Evolutionary conservation across 352 stramenopile genomes (phyloP).

Genomic region (Phytophthora meadii): DNA sequence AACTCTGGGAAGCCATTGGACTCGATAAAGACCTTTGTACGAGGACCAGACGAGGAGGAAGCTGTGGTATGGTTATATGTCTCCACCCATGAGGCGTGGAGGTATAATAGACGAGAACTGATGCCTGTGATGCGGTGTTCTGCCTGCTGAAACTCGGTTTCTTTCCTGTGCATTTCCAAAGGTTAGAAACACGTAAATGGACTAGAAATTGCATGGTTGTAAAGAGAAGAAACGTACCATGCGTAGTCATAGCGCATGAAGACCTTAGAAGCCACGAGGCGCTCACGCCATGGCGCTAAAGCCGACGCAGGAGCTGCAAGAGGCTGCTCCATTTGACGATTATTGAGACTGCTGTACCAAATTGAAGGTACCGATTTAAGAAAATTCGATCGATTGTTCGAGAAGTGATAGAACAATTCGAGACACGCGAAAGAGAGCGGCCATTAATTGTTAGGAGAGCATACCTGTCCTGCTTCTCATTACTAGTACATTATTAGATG

Average conservation of each 20-base stretch:
- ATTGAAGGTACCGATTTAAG: not conserved
- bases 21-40: slow-evolving; percentile 47
- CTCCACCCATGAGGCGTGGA: slow-evolving; percentile 56
- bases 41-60: no score
- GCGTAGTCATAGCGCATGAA: slow-evolving; percentile 90
- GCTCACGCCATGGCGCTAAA: slow-evolving; percentile 50
- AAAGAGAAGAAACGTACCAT: slow-evolving; percentile 46
- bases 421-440: slow-evolving; percentile 20
- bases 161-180: slow-evolving; percentile 50
- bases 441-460: slow-evolving; percentile 10
- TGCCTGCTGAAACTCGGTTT: slow-evolving; percentile 59
- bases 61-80: slow-evolving; percentile 20
- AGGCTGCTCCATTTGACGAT: slow-evolving; percentile 7
- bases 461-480: slow-evolving; percentile 8
- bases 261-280: slow-evolving; percentile 54
- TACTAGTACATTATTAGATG: not conserved
- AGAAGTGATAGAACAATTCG: slow-evolving; percentile 30
- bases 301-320: slow-evolving; percentile 30
- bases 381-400: slow-evolving; percentile 28
- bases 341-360: not conserved
- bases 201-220: slow-evolving; percentile 11
- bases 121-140: slow-evolving; percentile 65
- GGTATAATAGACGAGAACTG: slow-evolving; percentile 77
- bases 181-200: slow-evolving; percentile 19
- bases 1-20: slow-evolving; percentile 70